Evolutionary conservation across 2,329 filamentous ascomycete genomes (phyloP).

Genomic region (Fusarium chlamydosporum): DNA sequence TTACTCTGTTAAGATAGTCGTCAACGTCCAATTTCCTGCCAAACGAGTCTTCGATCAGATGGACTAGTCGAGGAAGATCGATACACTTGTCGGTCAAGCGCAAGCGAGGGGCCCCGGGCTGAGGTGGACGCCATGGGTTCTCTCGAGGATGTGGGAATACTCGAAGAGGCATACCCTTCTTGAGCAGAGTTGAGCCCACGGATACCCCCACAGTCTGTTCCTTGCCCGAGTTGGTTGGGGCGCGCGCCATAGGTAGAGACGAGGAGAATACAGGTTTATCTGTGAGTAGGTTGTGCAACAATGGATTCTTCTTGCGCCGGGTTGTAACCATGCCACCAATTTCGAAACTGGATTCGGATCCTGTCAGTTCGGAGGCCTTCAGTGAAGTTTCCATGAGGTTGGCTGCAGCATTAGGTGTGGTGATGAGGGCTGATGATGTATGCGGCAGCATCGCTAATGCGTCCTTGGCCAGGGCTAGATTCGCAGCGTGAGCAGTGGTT

Average conservation of each 20-base stretch:
- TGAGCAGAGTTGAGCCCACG: slow-evolving; percentile 81
- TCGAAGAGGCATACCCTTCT: slow-evolving; percentile 89
- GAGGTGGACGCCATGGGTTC: slow-evolving; percentile 76
- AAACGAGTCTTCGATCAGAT: slow-evolving; percentile 96
- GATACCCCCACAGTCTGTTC: slow-evolving; percentile 37
- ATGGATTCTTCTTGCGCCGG: slow-evolving; percentile 76
- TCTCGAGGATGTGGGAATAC: slow-evolving; percentile 83
- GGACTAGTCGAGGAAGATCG: slow-evolving; percentile 83
- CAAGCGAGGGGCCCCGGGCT: slow-evolving; percentile 71
- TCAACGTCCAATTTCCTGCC: slow-evolving; percentile 84
- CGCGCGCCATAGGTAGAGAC: slow-evolving; percentile 82
- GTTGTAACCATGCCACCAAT: slow-evolving; percentile 68
- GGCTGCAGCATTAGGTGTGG: slow-evolving; percentile 87
- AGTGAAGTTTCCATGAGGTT: slow-evolving; percentile 58
- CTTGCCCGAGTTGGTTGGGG: slow-evolving; percentile 57
- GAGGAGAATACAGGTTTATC: slow-evolving; percentile 95
- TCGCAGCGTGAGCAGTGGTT: slow-evolving; percentile 70
- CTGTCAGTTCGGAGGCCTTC: slow-evolving; percentile 40
- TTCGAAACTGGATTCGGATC: slow-evolving; percentile 67
- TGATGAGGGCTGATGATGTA: slow-evolving; percentile 88
- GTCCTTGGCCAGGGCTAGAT: slow-evolving; percentile 79
- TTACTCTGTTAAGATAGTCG: slow-evolving; percentile 86
- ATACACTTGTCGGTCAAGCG: slow-evolving; percentile 84
- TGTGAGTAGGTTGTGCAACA: slow-evolving; percentile 96
- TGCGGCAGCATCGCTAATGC: slow-evolving; percentile 83